Base-by-base conservation (phyloP, 192 early-diverging fungal species). In the Umbelopsis ramanniana region DNA sequence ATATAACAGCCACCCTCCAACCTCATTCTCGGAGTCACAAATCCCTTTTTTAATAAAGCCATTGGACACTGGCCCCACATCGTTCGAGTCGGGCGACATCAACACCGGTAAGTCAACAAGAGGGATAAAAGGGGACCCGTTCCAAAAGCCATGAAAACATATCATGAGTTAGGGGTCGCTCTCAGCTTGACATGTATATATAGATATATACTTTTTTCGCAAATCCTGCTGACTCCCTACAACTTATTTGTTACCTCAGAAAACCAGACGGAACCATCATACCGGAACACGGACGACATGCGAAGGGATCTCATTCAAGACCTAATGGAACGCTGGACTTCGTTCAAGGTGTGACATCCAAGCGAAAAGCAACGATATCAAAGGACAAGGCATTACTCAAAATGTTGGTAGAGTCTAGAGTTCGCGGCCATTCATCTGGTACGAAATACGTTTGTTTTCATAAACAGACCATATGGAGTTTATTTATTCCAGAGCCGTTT, bases 21-120 rank as follows among this genome's bases (percentile, higher is more conserved):
- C 69, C 88, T 91, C 35, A 82, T 99, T n/a, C 79, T 99, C 6
- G 97, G 97, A 12, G 94, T 96, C 6, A 98, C 97, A 6, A 99
- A 99, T 76, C 94, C 95, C 6, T 95, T 95, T 67, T 97, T 99
- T 75, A 84, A 85, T 71, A 94, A 95, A 76, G 89, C 94, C 5
- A 80, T 99, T 60, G 89, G 88, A 68, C 93, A 96, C 82, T 99
- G 97, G 97, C 94, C 95, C 52, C 86, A 97, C 78, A 88, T 92
- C 68, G 86, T 98, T 45, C 84, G 86, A 23, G 84, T 91, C 33
- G 87, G 86, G 11, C 57, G 72, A 38, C 76, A 74, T 24, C 76
- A 70, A 66, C 67, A 75, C 72, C 37, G 76, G 80, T 75, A 77
- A 52, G 53, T 23, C 23, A 46, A 52, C 1, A 52, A 37, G 38